Percentiles rank a stretch among this genome's conserved stretches.
phyloP scores from a whole-genome alignment of 768 basidiomycete genomes.

The Amanita thiersii region DNA sequence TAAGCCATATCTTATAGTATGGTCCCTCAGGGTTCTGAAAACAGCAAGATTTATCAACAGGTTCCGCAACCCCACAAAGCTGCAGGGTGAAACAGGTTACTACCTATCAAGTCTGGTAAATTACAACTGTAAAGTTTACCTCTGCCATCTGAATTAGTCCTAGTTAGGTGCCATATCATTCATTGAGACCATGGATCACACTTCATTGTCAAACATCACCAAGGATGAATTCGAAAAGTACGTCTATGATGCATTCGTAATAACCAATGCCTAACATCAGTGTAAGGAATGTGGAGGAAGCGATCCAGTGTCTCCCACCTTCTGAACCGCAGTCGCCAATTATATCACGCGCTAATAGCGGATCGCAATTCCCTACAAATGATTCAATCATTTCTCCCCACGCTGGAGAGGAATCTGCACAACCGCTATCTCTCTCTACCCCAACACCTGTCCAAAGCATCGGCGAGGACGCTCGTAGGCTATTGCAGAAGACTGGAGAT shows the following conservation, averaged over 20 bases:
- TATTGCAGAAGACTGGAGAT: constrained; percentile 87
- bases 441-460: constrained; percentile 45
- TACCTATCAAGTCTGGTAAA: constrained; percentile 91
- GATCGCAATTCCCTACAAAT: constrained; percentile 12
- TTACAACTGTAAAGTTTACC: not conserved
- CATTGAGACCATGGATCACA: constrained; percentile 97
- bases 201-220: constrained; percentile 87
- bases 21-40: not conserved
- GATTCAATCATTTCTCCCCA: constrained; percentile 33
- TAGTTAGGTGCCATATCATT: constrained; percentile 97
- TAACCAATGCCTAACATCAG: not conserved
- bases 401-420: constrained; percentile 85
- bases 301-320: constrained; percentile 40
- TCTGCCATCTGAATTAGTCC: not conserved
- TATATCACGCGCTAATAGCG: constrained; percentile 19
- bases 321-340: constrained; percentile 32
- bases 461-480: constrained; percentile 67
- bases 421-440: constrained; percentile 59
- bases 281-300: constrained; percentile 44
- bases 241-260: constrained; percentile 9
- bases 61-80: constrained; percentile 81
- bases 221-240: constrained; percentile 89
- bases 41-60: constrained; percentile 81
- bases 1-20: constrained; percentile 27
- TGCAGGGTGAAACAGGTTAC: constrained; percentile 95